Percentiles rank a stretch among this genome's conserved stretches.
phyloP scores from a whole-genome alignment of 352 stramenopile species.

The Phytophthora citrophthora region DNA sequence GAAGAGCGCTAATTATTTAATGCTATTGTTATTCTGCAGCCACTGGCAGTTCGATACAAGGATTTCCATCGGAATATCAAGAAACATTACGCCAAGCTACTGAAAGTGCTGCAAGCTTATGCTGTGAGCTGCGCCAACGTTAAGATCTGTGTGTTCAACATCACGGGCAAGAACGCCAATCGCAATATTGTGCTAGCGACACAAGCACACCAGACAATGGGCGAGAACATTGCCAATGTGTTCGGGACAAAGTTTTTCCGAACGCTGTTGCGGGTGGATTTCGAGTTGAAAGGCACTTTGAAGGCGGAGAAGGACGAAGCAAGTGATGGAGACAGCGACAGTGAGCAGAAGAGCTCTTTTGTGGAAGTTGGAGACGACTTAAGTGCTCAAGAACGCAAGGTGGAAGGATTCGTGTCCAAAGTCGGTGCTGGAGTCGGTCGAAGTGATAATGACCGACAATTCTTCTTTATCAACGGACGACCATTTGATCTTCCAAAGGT shows the following conservation, averaged over 20 bases:
- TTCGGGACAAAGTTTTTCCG: slow-evolving; percentile 94
- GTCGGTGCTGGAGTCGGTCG: slow-evolving; percentile 72
- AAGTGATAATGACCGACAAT: slow-evolving; percentile 92
- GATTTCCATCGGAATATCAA: slow-evolving; percentile 96
- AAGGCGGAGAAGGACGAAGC: slow-evolving; percentile 21
- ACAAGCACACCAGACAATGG: slow-evolving; percentile 64
- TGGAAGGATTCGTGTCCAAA: slow-evolving; percentile 79
- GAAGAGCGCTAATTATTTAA: not conserved
- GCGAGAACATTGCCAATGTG: slow-evolving; percentile 90
- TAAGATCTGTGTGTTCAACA: slow-evolving; percentile 66
- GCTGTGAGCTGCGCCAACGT: slow-evolving; percentile 66
- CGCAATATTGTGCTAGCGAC: slow-evolving; percentile 72
- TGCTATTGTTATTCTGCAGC: slow-evolving; percentile 30
- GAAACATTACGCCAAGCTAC: slow-evolving; percentile 92
- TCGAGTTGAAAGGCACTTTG: slow-evolving; percentile 57
- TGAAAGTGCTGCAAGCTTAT: slow-evolving; percentile 92
- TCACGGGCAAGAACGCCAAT: slow-evolving; percentile 50
- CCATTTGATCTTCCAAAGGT: slow-evolving; percentile 94
- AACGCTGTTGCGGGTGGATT: slow-evolving; percentile 72
- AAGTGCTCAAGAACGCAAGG: slow-evolving; percentile 35
- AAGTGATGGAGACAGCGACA: slow-evolving; percentile 27
- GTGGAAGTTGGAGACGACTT: slow-evolving; percentile 30
- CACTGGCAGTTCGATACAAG: slow-evolving; percentile 91
- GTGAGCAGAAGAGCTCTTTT: slow-evolving; percentile 15
- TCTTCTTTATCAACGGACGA: slow-evolving; percentile 96